phyloP scores from a whole-genome alignment of 768 basidiomycete genomes.

The Obba rivulosa region DNA sequence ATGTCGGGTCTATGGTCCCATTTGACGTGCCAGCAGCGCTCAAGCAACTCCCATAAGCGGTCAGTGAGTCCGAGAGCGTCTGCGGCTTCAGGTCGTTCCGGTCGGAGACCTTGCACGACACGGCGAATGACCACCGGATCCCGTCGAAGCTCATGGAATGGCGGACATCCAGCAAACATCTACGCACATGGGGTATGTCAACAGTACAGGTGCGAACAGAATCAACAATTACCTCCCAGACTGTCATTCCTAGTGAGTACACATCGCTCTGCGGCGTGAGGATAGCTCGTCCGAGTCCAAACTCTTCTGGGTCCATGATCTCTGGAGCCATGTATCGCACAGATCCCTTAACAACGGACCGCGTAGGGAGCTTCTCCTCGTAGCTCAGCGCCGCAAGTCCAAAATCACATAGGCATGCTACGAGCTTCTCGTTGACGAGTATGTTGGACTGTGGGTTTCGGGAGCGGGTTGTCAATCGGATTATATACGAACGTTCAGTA shows the following conservation, averaged over 20 bases:
- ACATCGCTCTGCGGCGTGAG: conserved; percentile 12
- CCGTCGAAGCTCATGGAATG: too few species aligned
- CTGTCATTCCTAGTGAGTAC: conserved; percentile 13
- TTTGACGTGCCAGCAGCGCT: too few species aligned
- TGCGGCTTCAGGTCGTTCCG: too few species aligned
- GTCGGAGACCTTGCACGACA: too few species aligned
- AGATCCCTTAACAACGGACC: conserved; percentile 1
- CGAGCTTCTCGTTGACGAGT: conserved; percentile 12
- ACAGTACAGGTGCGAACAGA: too few species aligned
- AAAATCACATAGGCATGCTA: conserved; percentile 19
- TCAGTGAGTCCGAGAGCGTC: too few species aligned
- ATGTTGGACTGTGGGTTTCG: conserved; percentile 15
- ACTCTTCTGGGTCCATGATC: conserved; percentile 5
- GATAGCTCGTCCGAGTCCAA: neutral
- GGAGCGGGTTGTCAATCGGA: neutral
- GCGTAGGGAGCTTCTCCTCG: neutral
- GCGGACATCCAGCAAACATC: too few species aligned
- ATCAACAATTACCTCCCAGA: conserved; percentile 10
- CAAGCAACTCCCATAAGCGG: too few species aligned
- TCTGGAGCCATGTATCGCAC: conserved; percentile 19
- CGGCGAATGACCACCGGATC: too few species aligned
- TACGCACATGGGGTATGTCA: too few species aligned
- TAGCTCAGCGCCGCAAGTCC: conserved; percentile 14
- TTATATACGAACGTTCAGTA: neutral
- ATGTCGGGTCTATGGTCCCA: too few species aligned